These are phyloP conservation scores for Saturnispora halmiae DNA, from an alignment of 805 yeast species.

Conservation along the genomic window DNA sequence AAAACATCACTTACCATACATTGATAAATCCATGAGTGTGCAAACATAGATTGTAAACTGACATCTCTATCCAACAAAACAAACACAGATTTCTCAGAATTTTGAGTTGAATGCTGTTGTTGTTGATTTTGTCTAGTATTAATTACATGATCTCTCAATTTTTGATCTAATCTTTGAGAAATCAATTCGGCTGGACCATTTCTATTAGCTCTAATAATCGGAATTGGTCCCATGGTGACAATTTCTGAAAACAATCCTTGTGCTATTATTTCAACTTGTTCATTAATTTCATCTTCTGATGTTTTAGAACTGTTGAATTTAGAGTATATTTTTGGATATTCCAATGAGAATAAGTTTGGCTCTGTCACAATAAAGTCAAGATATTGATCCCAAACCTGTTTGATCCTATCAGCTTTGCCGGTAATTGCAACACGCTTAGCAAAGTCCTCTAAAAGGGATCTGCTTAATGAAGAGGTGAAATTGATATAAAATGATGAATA, in stretches of 20 bases:
- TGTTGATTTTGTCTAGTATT: conserved; percentile 41
- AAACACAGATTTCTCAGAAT: conserved; percentile 57
- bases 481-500: conserved; percentile 78
- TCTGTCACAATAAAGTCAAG: conserved; percentile 88
- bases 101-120: conserved; percentile 2
- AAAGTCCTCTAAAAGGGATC: conserved; percentile 78
- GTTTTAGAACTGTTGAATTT: conserved; percentile 62
- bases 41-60: conserved; percentile 87
- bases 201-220: conserved; percentile 81
- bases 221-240: conserved; percentile 69
- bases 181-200: conserved; percentile 96
- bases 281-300: conserved; percentile 65
- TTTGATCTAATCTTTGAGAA: conserved; percentile 77
- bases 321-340: conserved; percentile 55
- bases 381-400: conserved; percentile 92
- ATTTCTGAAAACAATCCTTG: conserved; percentile 73
- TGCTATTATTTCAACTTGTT: conserved; percentile 60
- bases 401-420: conserved; percentile 62
- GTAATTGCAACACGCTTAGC: conserved; percentile 71
- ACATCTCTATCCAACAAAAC: conserved; percentile 80
- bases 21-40: conserved; percentile 97
- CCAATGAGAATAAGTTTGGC: conserved; percentile 79
- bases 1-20: conserved; percentile 93
- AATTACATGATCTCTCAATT: conserved; percentile 75
- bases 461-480: conserved; percentile 69